Evolutionary conservation across 331 rosid species (phyloP), one percentile per base, ranked within the genome.

Genomic region (Phaseolus coccineus): DNA sequence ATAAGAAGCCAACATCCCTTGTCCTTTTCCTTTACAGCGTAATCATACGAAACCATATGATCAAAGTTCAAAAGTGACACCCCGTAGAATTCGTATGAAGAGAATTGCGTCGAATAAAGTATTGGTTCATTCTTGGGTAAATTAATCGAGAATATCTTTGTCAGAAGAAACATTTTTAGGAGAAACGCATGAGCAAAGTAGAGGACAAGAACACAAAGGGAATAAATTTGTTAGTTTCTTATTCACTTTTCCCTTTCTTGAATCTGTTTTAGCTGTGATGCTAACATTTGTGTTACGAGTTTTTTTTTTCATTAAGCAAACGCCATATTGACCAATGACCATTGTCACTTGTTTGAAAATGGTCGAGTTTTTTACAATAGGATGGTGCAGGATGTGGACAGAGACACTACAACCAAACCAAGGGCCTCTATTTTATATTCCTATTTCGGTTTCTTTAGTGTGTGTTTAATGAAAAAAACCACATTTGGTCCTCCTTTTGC

Each of bases 111-210:
- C 25, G 12, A 79, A 52, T 80, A 61, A 52, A 62, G 50, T 25
- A 80, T 46, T 76, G 79, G 78, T 84, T 68, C 50, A 61, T 40
- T 61, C 71, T 52, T 28, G 39, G 82, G 82, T 77, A 71, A 69
- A 81, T 39, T 67, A 81, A 71, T 62, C 52, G 28, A 42, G 64
- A 64, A 71, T 71, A 82, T 77, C 82, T 82, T 64, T 77, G 83
- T 83, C 83, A 67, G 73, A 73, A 83, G 66, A 76, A 80, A 64
- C 69, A 39, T 63, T 83, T 48, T 77, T 53, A 52, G 47, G 31
- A 63, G 48, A 73, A 57, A 33, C 13, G 22, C 24, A 48, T 40
- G 73, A 48, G 16, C 16, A 11, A 69, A 77, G 51, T 25, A 31
- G 35, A 64, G 59, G 77, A 84, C 74, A 62, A 77, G 61, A 35